Base-by-base conservation (phyloP, 371 early-diverging fungal species). In the Mucor racemosus region DNA sequence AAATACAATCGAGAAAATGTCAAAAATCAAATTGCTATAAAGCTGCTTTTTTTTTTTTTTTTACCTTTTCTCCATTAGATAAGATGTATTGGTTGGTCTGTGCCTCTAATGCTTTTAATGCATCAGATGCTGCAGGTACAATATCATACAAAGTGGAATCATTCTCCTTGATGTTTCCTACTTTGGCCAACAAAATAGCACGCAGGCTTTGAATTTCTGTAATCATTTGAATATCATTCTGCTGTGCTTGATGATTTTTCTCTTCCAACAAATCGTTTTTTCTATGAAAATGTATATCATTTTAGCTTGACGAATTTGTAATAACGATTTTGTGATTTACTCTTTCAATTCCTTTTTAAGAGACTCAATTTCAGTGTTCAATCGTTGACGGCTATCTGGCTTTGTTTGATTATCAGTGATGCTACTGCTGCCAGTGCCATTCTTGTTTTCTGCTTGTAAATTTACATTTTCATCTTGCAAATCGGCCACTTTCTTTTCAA, bases 401-500 rank as follows among this genome's bases (percentile, higher is more conserved):
- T 7, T n/a, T 48, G 48, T 48, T 9, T 14, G 26, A 11, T 56
- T 38, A 10, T 21, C 17, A 26, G 38, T 21, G 15, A 44, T 9
- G 26, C 14, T 15, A 41, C 19, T 13, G 4, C 5, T 36, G 17
- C n/a, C 7, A 44, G 8, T 44, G 50, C 13, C 53, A 14, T 53
- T 26, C 40, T 53, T 53, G 6, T 39, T 11, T 31, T 59, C 59
- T 13, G 66, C 40, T 58, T 77, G 73, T 8, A 76, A 55, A 35
- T 67, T 64, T 7, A 76, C 67, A 39, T 76, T 77, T 58, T 84
- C 84, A 46, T 75, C 67, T 60, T 86, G 80, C 36, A 85, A 57
- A 21, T 86, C 88, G 54, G 80, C 75, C 3, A 81, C 74, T 8
- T 74, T 79, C 40, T 82, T 85, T 68, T 89, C 88, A n/a, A 88